Conservation (phyloP, 768 basidiomycete species). For the Lactarius evosmus region DNA sequence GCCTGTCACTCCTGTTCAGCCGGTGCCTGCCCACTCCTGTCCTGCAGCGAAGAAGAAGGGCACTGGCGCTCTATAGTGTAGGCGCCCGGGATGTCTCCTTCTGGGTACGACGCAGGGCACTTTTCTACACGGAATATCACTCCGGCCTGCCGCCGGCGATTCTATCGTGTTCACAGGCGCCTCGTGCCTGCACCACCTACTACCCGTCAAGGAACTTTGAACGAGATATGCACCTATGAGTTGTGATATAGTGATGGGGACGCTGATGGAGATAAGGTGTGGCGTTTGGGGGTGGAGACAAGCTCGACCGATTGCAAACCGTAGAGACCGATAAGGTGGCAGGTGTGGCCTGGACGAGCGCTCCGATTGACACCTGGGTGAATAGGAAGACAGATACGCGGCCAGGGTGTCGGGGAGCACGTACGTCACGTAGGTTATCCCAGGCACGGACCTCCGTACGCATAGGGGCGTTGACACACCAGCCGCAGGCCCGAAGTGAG, state of each 20-base stretch:
- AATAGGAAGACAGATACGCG: neutral
- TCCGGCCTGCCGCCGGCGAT: neutral
- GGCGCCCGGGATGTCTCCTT: neutral
- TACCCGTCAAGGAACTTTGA: neutral
- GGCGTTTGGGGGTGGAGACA: neutral
- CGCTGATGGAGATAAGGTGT: slow-evolving; percentile 5
- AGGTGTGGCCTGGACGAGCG: neutral
- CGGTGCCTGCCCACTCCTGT: slow-evolving; percentile 5
- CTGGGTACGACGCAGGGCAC: neutral
- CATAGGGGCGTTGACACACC: too few relatives aligned
- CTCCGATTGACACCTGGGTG: neutral
- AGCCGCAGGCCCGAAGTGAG: too few relatives aligned
- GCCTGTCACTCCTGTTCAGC: neutral
- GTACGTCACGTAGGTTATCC: too few relatives aligned
- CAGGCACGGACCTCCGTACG: too few relatives aligned
- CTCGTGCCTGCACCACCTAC: slow-evolving; percentile 9
- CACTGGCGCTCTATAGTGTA: neutral
- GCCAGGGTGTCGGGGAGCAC: neutral
- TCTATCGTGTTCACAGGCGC: neutral
- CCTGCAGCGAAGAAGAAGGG: neutral
- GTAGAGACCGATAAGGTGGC: slow-evolving; percentile 4
- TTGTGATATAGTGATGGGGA: slow-evolving; percentile 13
- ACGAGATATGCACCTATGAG: neutral
- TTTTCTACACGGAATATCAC: neutral
- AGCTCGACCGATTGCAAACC: slow-evolving; percentile 7